These are phyloP conservation scores for Amylocarpus encephaloides DNA, from an alignment of 2,329 filamentous ascomycete genomes.

Conservation along the genomic window DNA sequence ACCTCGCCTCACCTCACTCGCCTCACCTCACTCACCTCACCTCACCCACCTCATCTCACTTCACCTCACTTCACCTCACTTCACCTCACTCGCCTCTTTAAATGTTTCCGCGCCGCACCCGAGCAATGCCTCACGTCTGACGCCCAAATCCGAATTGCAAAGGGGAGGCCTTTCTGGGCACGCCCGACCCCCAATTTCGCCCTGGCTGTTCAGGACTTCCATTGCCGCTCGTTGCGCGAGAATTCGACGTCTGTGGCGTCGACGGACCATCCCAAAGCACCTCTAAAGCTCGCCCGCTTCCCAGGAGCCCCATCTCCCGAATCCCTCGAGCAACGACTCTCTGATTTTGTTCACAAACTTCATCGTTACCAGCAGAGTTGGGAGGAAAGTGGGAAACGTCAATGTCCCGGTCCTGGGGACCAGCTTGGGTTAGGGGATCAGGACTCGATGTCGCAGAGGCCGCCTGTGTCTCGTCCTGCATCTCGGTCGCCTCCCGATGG, in stretches of 20 bases:
- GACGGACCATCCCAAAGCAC: conserved; percentile 28
- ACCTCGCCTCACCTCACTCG: no score
- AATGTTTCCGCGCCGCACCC: conserved; percentile 15
- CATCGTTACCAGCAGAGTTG: conserved; percentile 32
- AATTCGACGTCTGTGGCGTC: conserved; percentile 29
- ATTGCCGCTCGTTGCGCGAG: conserved; percentile 31
- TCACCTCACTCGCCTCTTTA: conserved; percentile 4
- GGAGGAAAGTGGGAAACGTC: conserved; percentile 38
- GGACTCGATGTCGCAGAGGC: conserved; percentile 60
- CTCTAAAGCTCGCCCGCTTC: conserved; percentile 26
- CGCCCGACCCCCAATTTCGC: conserved; percentile 27
- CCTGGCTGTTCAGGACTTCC: conserved; percentile 37
- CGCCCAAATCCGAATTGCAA: conserved; percentile 8
- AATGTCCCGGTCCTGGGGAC: conserved; percentile 51
- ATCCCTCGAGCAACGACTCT: conserved; percentile 26
- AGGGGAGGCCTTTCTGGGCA: conserved; percentile 25
- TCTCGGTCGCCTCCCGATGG: conserved; percentile 38
- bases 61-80: conserved; percentile 2
- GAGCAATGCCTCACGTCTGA: conserved; percentile 22
- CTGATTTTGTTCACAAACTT: conserved; percentile 31
- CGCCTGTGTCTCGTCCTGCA: conserved; percentile 48
- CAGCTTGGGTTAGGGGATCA: conserved; percentile 49
- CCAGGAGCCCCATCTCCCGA: conserved; percentile 25
- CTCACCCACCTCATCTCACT: no score
- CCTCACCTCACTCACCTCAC: conserved; percentile 5